Conservation (phyloP, 768 basidiomycete species). For the Tephrocybe sp. region DNA sequence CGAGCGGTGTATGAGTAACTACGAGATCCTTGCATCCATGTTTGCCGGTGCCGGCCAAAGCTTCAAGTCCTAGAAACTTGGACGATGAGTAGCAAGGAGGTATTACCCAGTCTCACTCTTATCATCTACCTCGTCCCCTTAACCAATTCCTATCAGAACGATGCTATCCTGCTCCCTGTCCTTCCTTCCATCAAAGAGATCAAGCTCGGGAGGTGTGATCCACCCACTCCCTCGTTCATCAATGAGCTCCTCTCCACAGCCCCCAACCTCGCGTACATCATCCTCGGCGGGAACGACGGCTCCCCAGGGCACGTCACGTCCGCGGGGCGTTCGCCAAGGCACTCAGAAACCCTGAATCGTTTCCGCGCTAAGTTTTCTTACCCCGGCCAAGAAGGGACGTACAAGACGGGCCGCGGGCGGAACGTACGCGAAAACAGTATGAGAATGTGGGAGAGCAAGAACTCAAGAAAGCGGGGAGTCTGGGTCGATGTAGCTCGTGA, state of each 20-base stretch:
- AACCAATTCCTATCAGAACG: neutral
- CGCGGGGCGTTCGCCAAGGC: neutral
- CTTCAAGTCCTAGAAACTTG: constrained; percentile 7
- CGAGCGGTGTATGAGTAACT: constrained; percentile 8
- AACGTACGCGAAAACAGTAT: neutral
- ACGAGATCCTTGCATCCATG: too few species aligned
- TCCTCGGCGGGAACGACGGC: constrained; percentile 7
- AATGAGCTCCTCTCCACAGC: constrained; percentile 4
- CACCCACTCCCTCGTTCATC: constrained; percentile 4
- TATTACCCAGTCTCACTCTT: neutral
- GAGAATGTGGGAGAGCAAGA: constrained; percentile 1
- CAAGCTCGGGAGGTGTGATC: constrained; percentile 4
- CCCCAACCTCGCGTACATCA: constrained; percentile 1
- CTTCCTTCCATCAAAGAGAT: constrained; percentile 8
- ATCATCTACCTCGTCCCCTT: neutral
- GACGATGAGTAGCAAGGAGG: neutral
- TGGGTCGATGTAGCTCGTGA: neutral
- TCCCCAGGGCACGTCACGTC: neutral
- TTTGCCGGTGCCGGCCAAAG: constrained; percentile 8
- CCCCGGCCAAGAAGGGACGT: neutral
- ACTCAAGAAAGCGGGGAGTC: neutral
- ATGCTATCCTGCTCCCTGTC: neutral
- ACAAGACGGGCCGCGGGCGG: neutral
- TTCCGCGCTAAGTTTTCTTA: neutral
- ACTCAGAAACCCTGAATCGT: neutral